These are phyloP conservation scores for Claviceps monticola DNA, from an alignment of 2,329 filamentous ascomycete species.

Conservation along the genomic window DNA sequence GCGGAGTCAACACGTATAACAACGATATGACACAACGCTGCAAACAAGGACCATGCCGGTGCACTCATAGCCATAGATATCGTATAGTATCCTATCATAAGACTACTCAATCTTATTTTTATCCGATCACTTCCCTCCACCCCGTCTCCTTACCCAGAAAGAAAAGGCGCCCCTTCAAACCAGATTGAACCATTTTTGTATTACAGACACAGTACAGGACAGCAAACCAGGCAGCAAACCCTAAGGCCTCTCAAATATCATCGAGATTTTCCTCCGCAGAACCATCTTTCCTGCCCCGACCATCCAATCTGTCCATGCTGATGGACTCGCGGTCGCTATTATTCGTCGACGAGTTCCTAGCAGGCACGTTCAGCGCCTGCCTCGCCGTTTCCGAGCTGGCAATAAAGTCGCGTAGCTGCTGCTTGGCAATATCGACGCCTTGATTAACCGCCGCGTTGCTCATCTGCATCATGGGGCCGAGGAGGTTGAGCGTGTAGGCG, in stretches of 20 bases:
- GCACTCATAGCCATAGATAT: conserved; percentile 4
- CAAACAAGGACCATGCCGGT: background rate
- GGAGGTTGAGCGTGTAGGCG: conserved; percentile 85
- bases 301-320: conserved; percentile 46
- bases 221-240: background rate
- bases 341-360: conserved; percentile 11
- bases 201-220: background rate
- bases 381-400: conserved; percentile 75
- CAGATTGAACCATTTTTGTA: background rate
- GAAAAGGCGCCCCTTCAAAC: background rate
- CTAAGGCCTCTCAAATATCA: conserved; percentile 31
- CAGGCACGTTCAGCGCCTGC: conserved; percentile 69
- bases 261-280: conserved; percentile 41
- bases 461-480: conserved; percentile 94
- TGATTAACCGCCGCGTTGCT: conserved; percentile 76
- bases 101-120: background rate
- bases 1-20: background rate
- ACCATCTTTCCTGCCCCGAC: conserved; percentile 37
- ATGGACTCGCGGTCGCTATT: conserved; percentile 31
- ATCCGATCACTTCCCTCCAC: background rate
- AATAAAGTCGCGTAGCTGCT: conserved; percentile 78
- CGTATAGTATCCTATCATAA: conserved; percentile 9
- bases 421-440: conserved; percentile 81
- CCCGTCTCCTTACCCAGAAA: background rate
- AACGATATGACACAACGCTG: background rate